Conservation (phyloP, 441 rosid genomes). For the Cnidoscolus chayamansa region DNA sequence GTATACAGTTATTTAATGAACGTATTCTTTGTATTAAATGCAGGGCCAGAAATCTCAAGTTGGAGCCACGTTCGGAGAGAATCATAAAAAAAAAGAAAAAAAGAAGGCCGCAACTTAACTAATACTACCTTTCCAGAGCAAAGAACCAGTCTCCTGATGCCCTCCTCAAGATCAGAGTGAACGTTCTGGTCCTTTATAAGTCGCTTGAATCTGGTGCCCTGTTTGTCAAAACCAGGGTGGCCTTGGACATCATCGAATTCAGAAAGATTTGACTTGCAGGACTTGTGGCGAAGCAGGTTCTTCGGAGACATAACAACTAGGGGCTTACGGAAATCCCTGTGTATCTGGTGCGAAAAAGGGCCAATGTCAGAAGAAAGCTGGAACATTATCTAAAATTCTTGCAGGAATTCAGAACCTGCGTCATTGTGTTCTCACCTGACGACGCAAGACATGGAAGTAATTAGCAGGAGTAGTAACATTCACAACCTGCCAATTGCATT, state of each 20-base stretch:
- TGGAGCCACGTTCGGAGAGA: no score
- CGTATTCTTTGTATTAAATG: not conserved
- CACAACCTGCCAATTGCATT: slow-evolving; percentile 96
- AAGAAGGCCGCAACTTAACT: not conserved
- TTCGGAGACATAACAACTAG: slow-evolving; percentile 88
- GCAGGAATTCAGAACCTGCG: not conserved
- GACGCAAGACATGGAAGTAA: slow-evolving; percentile 91
- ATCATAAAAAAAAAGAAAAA: no score
- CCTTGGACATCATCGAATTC: slow-evolving; percentile 98
- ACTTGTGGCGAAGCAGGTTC: slow-evolving; percentile 92
- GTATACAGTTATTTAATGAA: no score
- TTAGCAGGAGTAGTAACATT: slow-evolving; percentile 98
- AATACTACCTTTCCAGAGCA: slow-evolving; percentile 87
- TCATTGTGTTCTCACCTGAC: slow-evolving; percentile 54
- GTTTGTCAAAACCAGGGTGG: slow-evolving; percentile 96
- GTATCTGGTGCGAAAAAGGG: slow-evolving; percentile 40
- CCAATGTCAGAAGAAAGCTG: not conserved
- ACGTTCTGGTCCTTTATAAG: slow-evolving; percentile 86
- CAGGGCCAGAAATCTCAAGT: not conserved
- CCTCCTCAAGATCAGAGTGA: slow-evolving; percentile 84
- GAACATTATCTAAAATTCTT: not conserved
- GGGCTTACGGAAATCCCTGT: slow-evolving; percentile 96
- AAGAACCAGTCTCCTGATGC: slow-evolving; percentile 82
- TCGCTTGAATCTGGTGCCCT: slow-evolving; percentile 94
- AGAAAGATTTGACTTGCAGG: slow-evolving; percentile 89